Evolutionary conservation across 176 grass and related monocot genomes (phyloP), one percentile per base, ranked within the genome.

Genomic region (Secale cereale): DNA sequence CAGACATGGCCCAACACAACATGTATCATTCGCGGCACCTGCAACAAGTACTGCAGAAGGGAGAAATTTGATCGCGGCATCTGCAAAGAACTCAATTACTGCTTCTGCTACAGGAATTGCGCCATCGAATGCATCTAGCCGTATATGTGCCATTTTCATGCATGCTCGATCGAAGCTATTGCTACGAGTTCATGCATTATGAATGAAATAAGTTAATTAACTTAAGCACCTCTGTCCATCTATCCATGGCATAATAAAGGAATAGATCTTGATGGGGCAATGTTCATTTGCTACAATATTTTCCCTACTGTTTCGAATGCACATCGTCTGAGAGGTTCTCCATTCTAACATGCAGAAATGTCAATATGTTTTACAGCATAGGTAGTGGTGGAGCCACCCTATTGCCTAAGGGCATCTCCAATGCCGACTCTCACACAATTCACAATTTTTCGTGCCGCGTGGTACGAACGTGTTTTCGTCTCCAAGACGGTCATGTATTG

Each of bases 371-470:
- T 41, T 41, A 41, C 3, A 41, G 3, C 40, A 41, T 40, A 40
- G 39, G 10, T 10, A 0, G 39, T 11, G 10, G 39, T 0, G 39
- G 10, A 41, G 39, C 3, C 39, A 41, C 12, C 40, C 3, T 43
- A 0, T 43, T 4, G 40, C 41, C 41, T 43, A 43, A 43, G 30
- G 30, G 1, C 30, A 31, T 31, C 30, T 31, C 30, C 30, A 31
- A 3, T 3, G 3, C 30, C 30, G 30, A 31, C 30, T 31, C 2
- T 31, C 30, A 31, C 1, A 31, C 30, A 1, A 1, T 9, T 1
- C 36, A 1, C 36, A 37, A 37, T 9, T 37, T 0, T 37, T 1
- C 1, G 35, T 0, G 1, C 7, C 35, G 6, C 35, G 0, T 1
- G 35, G 1, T 36, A 0, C 35, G 36, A 1, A 37, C 8, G 8